Evolutionary conservation across 2,329 filamentous ascomycete genomes (phyloP).

Genomic region (Fusarium sp.): DNA sequence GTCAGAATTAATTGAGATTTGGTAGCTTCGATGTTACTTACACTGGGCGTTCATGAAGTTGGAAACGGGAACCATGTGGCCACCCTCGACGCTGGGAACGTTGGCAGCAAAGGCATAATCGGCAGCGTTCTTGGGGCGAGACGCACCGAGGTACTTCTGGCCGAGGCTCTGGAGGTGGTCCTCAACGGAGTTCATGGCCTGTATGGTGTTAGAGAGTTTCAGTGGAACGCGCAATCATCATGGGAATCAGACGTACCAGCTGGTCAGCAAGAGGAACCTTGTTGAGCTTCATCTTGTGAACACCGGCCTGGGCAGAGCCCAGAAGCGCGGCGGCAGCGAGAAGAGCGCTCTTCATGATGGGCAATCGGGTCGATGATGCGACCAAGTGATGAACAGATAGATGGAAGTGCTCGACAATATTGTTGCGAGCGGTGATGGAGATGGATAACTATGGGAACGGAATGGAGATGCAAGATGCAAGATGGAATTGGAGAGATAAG

Average conservation of each 20-base stretch:
- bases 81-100: conserved; percentile 72
- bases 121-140: conserved; percentile 74
- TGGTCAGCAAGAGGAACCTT: conserved; percentile 95
- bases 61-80: conserved; percentile 88
- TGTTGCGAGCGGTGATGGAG: conserved; percentile 23
- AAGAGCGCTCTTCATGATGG: conserved; percentile 87
- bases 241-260: conserved; percentile 73
- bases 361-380: conserved; percentile 45
- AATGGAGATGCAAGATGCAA: conserved; percentile 34
- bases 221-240: conserved; percentile 1
- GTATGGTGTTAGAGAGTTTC: conserved; percentile 29
- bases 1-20: conserved; percentile 26
- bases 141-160: conserved; percentile 92
- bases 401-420: conserved; percentile 19
- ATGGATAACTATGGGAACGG: conserved; percentile 30
- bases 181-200: conserved; percentile 84
- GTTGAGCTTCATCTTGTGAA: conserved; percentile 98
- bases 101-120: conserved; percentile 85
- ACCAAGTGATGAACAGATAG: conserved; percentile 14
- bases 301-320: conserved; percentile 83
- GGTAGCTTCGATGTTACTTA: conserved; percentile 63
- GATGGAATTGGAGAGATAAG: conserved; percentile 46
- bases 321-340: conserved; percentile 84
- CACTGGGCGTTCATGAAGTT: conserved; percentile 99
- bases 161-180: conserved; percentile 84